Evolutionary conservation across 306 rosid species (phyloP).

Genomic region (Sicyos edulis): DNA sequence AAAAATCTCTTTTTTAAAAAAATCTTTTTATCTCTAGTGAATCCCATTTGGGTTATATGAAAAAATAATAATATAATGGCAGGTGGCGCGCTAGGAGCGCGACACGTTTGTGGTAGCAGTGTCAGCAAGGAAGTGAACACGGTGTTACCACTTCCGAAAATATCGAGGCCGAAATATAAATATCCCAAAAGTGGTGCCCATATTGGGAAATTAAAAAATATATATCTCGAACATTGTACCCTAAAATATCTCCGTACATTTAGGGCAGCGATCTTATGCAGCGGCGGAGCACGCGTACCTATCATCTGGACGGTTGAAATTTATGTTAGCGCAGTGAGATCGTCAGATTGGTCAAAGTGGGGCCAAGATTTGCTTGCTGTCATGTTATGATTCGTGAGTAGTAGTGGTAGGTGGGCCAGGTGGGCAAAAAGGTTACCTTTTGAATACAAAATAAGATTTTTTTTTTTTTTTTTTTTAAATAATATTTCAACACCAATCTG

Average conservation of each 20-base stretch:
- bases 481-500: too few species aligned
- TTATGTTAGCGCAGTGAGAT: not conserved
- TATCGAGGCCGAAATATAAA: not conserved
- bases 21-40: too few species aligned
- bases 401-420: not conserved
- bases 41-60: too few species aligned
- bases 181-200: not conserved
- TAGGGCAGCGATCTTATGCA: not conserved
- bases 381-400: not conserved
- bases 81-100: too few species aligned
- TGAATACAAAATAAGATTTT: not conserved
- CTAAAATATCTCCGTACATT: too few species aligned
- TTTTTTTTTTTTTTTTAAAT: not conserved
- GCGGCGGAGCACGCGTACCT: not conserved
- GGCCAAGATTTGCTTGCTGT: not conserved
- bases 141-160: too few species aligned
- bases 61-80: too few species aligned
- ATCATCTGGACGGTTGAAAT: not conserved
- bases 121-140: too few species aligned
- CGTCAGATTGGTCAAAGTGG: not conserved
- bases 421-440: slow-evolving; percentile 1
- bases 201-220: not conserved
- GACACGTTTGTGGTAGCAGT: too few species aligned
- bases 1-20: too few species aligned
- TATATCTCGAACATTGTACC: not conserved